phyloP scores from a whole-genome alignment of 1,284 basidiomycete genomes.

The Melampsora abietis-canadensis region DNA sequence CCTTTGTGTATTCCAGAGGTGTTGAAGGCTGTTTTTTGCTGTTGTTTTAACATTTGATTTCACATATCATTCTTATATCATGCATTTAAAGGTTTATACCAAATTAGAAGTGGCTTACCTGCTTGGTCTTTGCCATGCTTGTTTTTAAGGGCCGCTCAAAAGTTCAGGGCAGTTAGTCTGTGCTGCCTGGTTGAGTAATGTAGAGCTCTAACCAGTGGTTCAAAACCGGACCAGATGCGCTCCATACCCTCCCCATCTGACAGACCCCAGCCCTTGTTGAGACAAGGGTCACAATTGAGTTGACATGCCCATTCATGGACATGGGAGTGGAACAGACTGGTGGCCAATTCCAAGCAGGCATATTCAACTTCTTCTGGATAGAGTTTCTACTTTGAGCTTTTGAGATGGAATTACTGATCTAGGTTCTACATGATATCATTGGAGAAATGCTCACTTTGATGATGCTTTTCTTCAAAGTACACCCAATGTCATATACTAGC shows the following conservation, averaged over 20 bases:
- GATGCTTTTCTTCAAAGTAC: neutral
- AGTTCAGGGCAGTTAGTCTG: neutral
- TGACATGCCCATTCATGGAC: neutral
- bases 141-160: neutral
- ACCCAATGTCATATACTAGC: neutral
- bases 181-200: neutral
- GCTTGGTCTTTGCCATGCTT: too few species aligned
- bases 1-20: too few species aligned
- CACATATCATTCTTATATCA: too few species aligned
- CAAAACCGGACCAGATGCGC: neutral
- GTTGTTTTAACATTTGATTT: too few species aligned
- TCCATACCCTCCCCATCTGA: conserved; percentile 11
- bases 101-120: too few species aligned
- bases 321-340: too few species aligned
- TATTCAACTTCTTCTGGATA: neutral
- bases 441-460: neutral
- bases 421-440: too few species aligned
- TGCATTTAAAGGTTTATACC: too few species aligned
- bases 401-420: too few species aligned
- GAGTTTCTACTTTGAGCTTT: neutral
- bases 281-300: neutral
- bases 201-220: neutral
- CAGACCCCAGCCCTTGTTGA: neutral
- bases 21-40: too few species aligned
- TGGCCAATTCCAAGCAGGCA: too few species aligned